A percentile compares a stretch with the other conserved stretches of the same genome.
Conservation (phyloP, 805 yeast genomes). For the Metschnikowia orientalis region DNA sequence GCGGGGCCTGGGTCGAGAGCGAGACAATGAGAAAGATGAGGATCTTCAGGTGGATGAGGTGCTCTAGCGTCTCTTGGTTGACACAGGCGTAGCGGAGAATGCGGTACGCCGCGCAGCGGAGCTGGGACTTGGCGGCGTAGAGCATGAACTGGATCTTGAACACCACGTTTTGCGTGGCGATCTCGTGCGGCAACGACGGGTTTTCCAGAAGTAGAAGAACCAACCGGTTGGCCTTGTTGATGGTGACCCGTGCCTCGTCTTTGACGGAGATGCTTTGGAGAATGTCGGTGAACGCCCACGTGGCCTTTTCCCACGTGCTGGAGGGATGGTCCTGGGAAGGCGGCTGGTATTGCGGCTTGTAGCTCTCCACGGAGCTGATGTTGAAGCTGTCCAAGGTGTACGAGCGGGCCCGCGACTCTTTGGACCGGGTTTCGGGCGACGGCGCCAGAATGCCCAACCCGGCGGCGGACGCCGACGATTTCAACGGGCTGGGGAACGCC, state of each 20-base stretch:
- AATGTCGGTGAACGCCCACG: conserved; percentile 63
- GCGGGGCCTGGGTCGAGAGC: conserved; percentile 53
- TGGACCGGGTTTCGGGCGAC: conserved; percentile 4
- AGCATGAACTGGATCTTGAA: conserved; percentile 58
- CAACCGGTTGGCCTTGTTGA: conserved; percentile 63
- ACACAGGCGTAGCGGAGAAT: conserved; percentile 62
- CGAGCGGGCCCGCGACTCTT: conserved; percentile 10
- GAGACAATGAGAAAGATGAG: conserved; percentile 64
- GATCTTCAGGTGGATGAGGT: conserved; percentile 50
- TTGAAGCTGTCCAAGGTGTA: conserved; percentile 18
- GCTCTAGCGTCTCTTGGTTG: conserved; percentile 49
- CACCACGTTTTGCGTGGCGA: conserved; percentile 55
- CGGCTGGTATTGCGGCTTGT: conserved; percentile 6
- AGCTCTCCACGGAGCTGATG: conserved; percentile 17
- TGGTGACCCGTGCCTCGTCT: conserved; percentile 42
- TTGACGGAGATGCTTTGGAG: conserved; percentile 48
- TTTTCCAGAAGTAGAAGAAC: conserved; percentile 51
- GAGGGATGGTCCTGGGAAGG: not conserved
- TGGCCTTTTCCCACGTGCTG: conserved; percentile 21
- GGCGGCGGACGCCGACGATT: conserved; percentile 1
- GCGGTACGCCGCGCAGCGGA: conserved; percentile 72
- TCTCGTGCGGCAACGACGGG: conserved; percentile 60
- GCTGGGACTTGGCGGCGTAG: conserved; percentile 52
- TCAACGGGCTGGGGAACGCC: not conserved
- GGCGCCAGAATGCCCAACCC: conserved; percentile 11